Percentiles rank a stretch among this genome's conserved stretches.
Conservation (phyloP, 768 basidiomycete genomes). For the Boletellus ananiceps region DNA sequence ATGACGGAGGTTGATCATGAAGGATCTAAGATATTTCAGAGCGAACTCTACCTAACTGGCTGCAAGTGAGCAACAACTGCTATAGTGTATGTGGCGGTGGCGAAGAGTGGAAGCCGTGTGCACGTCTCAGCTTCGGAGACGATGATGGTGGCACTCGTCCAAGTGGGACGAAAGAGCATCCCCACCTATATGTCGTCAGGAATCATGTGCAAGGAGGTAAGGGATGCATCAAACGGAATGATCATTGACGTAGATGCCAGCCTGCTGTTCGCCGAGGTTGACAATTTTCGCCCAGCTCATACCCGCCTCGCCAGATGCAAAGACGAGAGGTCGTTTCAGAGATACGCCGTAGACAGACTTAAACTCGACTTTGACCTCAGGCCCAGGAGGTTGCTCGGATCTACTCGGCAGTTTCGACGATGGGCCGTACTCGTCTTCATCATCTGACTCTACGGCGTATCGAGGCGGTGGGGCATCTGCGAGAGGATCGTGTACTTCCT, state of each 20-base stretch:
- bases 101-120: slow-evolving; percentile 42
- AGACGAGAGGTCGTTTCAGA: slow-evolving; percentile 32
- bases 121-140: slow-evolving; percentile 48
- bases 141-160: slow-evolving; percentile 44
- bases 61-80: slow-evolving; percentile 39
- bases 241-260: slow-evolving; percentile 41
- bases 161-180: slow-evolving; percentile 44
- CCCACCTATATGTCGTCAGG: slow-evolving; percentile 40
- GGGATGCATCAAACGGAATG: slow-evolving; percentile 37
- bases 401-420: slow-evolving; percentile 13
- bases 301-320: slow-evolving; percentile 46
- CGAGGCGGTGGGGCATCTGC: slow-evolving; percentile 55
- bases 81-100: slow-evolving; percentile 47
- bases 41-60: slow-evolving; percentile 41
- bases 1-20: not conserved
- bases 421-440: slow-evolving; percentile 60
- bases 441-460: slow-evolving; percentile 61
- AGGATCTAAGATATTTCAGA: not conserved
- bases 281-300: slow-evolving; percentile 49
- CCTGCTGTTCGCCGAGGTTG: slow-evolving; percentile 48
- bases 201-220: not conserved
- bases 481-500: slow-evolving; percentile 51
- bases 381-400: slow-evolving; percentile 7
- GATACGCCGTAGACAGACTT: slow-evolving; percentile 30
- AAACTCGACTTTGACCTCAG: slow-evolving; percentile 34